Evolutionary conservation across 305 asterid genomes (phyloP).

Genomic region (Rubia balearica): DNA sequence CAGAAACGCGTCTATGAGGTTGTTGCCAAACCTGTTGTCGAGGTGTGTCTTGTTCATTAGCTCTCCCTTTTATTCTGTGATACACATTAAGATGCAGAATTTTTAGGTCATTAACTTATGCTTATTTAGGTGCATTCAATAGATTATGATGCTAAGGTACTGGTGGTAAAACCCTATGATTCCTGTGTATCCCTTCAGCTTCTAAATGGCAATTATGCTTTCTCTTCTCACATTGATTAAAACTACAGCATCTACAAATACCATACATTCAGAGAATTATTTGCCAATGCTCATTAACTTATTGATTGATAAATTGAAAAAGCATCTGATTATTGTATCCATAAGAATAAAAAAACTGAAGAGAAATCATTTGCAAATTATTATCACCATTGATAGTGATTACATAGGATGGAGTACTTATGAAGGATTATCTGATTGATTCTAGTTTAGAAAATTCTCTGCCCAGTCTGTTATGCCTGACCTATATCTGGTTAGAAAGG

Average conservation of each 20-base stretch:
- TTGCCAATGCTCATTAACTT: not conserved
- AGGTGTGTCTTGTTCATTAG: conserved; percentile 39
- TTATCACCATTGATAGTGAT: not conserved
- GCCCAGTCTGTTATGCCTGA: conserved; percentile 6
- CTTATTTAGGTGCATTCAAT: not conserved
- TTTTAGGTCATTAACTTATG: not conserved
- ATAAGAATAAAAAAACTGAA: not conserved
- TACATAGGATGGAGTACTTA: not conserved
- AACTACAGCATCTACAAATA: not conserved
- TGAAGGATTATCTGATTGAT: not conserved
- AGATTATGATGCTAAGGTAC: not conserved
- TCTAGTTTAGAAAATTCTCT: conserved; percentile 15
- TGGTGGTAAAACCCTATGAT: not conserved
- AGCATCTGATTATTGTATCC: not conserved
- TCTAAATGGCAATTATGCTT: not conserved
- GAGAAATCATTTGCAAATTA: not conserved
- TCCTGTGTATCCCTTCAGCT: not conserved
- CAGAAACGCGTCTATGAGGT: conserved; percentile 98
- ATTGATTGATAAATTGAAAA: not conserved
- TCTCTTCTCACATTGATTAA: not conserved
- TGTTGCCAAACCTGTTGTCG: conserved; percentile 99
- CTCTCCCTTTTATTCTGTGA: not conserved
- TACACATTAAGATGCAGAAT: not conserved
- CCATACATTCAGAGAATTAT: no score
- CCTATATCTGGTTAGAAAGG: not conserved